Percentiles rank a stretch among this genome's conserved stretches.
phyloP scores from a whole-genome alignment of 208 protist genomes.

The Trypanosoma caninum region DNA sequence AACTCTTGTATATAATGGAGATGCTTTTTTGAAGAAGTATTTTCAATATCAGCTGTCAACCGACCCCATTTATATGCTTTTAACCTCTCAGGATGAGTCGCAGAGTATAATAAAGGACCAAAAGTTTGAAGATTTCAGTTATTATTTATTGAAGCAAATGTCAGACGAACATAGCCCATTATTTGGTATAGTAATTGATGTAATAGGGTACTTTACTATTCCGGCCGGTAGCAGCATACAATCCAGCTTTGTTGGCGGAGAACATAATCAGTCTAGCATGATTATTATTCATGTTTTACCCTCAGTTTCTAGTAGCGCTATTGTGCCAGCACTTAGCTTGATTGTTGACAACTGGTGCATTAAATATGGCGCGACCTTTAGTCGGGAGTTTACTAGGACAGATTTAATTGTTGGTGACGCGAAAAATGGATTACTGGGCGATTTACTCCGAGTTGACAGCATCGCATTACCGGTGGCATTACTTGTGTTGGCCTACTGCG shows the following conservation, averaged over 20 bases:
- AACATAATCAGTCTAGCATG: conserved; percentile 18
- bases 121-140: conserved; percentile 8
- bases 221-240: background rate
- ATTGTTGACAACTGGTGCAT: conserved; percentile 13
- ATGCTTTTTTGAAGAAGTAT: background rate
- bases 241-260: conserved; percentile 12
- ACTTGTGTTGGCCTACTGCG: conserved; percentile 18
- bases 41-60: conserved; percentile 9
- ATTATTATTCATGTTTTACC: background rate
- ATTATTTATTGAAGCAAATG: background rate
- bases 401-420: conserved; percentile 16
- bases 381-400: conserved; percentile 9
- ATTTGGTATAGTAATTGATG: conserved; percentile 9
- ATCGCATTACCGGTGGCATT: conserved; percentile 30
- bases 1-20: conserved; percentile 12
- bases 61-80: conserved; percentile 14
- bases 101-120: conserved; percentile 9
- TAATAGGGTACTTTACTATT: conserved; percentile 10
- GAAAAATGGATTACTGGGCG: conserved; percentile 7
- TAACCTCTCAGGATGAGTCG: conserved; percentile 4
- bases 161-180: conserved; percentile 9
- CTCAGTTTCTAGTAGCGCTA: background rate
- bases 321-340: background rate
- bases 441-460: conserved; percentile 24
- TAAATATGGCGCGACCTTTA: conserved; percentile 5